phyloP scores from a whole-genome alignment of 2,329 filamentous ascomycete species.

The Zasmidium citrigriseum region DNA sequence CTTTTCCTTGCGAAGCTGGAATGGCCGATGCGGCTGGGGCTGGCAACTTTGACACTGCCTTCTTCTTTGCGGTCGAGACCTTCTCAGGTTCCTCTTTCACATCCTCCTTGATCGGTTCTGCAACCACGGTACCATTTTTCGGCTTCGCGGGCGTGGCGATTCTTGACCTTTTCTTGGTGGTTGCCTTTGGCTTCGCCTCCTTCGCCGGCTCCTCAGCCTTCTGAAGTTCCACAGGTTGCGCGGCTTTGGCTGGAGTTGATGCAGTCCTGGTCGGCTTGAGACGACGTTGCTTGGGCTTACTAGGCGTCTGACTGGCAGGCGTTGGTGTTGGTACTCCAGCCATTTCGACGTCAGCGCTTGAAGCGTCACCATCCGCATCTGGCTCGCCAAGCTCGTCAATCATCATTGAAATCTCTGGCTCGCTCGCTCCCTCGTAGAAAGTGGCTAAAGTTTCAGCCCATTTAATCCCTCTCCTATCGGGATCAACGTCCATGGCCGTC shows the following conservation, averaged over 20 bases:
- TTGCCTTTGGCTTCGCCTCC: constrained; percentile 9
- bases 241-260: constrained; percentile 18
- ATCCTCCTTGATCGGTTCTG: neutral
- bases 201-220: constrained; percentile 1
- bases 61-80: constrained; percentile 13
- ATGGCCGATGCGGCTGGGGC: constrained; percentile 18
- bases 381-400: constrained; percentile 23
- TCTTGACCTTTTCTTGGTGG: constrained; percentile 29
- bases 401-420: constrained; percentile 21
- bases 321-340: constrained; percentile 10
- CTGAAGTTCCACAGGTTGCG: neutral
- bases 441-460: constrained; percentile 52
- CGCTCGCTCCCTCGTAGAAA: constrained; percentile 40
- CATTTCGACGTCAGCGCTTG: constrained; percentile 12
- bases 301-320: constrained; percentile 31
- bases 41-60: constrained; percentile 24
- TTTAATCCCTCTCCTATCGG: constrained; percentile 37
- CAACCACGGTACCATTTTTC: constrained; percentile 5
- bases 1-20: constrained; percentile 23
- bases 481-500: constrained; percentile 18
- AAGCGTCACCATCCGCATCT: neutral
- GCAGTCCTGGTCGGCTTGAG: constrained; percentile 27
- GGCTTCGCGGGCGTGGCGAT: constrained; percentile 38
- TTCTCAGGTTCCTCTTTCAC: constrained; percentile 3
- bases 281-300: constrained; percentile 31